Evolutionary conservation across 768 basidiomycete genomes (phyloP).

Genomic region (Leccinellum rugosiceps): DNA sequence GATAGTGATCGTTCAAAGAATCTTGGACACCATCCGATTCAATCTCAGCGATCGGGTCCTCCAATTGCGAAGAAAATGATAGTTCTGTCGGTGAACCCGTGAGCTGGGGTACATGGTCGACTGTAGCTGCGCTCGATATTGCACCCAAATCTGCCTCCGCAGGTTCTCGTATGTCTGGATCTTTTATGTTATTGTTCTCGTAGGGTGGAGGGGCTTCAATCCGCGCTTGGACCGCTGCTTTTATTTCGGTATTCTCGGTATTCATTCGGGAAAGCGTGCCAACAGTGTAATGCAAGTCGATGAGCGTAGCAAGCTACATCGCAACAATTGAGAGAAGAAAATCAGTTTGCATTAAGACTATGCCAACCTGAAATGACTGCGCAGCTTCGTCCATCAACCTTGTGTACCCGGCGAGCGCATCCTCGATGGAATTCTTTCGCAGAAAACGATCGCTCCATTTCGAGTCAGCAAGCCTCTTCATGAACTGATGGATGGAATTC

Average conservation of each 20-base stretch:
- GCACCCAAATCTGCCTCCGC: not conserved
- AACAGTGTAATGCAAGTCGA: slow-evolving; percentile 44
- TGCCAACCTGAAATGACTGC: slow-evolving; percentile 43
- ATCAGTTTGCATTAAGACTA: not conserved
- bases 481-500: slow-evolving; percentile 37
- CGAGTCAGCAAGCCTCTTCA: slow-evolving; percentile 36
- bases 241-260: not conserved
- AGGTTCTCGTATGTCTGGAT: not conserved
- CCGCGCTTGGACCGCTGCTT: not conserved
- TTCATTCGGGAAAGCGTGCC: slow-evolving; percentile 18
- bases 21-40: slow-evolving; percentile 12
- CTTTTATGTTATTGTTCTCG: slow-evolving; percentile 1
- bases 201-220: slow-evolving; percentile 24
- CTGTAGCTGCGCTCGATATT: not conserved
- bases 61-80: not conserved
- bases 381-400: slow-evolving; percentile 41
- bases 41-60: slow-evolving; percentile 21
- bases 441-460: slow-evolving; percentile 43
- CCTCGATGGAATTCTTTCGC: slow-evolving; percentile 40
- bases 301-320: slow-evolving; percentile 42
- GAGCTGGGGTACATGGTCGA: slow-evolving; percentile 2
- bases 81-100: not conserved
- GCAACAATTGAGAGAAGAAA: not conserved
- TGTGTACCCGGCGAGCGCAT: slow-evolving; percentile 34
- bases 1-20: slow-evolving; percentile 19